Percentiles rank a stretch among this genome's conserved stretches.
Evolutionary conservation across 2,329 filamentous ascomycete species (phyloP).

Genomic region (Cercospora sp.): DNA sequence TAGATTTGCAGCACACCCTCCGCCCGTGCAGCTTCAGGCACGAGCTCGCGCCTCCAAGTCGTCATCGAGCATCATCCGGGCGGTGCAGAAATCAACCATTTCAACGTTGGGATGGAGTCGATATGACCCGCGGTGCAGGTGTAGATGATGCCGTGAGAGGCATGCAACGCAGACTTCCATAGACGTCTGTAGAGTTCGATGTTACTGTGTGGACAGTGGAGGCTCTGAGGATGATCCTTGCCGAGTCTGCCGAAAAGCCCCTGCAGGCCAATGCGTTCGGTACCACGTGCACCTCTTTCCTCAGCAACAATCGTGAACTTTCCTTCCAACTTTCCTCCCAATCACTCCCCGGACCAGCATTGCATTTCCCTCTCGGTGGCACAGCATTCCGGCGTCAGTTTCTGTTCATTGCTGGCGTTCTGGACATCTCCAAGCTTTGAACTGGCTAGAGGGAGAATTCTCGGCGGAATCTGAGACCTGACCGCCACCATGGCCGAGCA

Average conservation of each 20-base stretch:
- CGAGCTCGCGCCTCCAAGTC: not conserved
- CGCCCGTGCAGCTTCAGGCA: not conserved
- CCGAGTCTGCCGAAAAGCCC: conserved; percentile 3
- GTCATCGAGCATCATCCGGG: conserved; percentile 4
- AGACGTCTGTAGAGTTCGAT: not conserved
- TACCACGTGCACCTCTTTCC: conserved; percentile 4
- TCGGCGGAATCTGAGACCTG: not conserved
- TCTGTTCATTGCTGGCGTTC: not conserved
- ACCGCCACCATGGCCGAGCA: conserved; percentile 21
- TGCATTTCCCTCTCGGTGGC: not conserved
- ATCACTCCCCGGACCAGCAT: not conserved
- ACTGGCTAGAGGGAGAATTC: not conserved
- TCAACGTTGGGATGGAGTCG: not conserved
- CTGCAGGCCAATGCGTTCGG: conserved; percentile 6
- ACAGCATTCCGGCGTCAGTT: not conserved
- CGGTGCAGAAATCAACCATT: not conserved
- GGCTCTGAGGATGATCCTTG: conserved; percentile 1
- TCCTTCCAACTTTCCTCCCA: conserved; percentile 3
- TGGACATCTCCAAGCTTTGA: not conserved
- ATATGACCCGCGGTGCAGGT: not conserved
- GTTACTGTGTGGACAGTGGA: not conserved
- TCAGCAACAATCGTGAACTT: conserved; percentile 1
- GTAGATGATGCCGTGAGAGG: not conserved
- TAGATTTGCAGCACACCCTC: conserved; percentile 2
- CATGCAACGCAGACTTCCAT: too few species aligned